Evolutionary conservation across 2,329 filamentous ascomycete genomes (phyloP).

Genomic region (Paraphoma sp.): DNA sequence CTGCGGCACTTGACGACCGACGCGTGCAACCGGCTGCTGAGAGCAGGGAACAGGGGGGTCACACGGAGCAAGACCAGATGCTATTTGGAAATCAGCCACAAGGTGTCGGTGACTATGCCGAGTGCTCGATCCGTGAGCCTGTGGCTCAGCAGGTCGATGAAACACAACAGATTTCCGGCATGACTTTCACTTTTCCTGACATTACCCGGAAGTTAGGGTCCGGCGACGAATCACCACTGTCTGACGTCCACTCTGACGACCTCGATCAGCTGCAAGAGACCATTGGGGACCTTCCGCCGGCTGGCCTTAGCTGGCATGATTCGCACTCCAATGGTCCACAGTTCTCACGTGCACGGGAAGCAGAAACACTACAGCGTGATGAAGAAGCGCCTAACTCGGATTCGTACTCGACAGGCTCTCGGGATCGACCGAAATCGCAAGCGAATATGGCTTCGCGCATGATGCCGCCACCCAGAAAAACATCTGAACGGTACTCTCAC

Average conservation of each 20-base stretch:
- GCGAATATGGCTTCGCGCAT: conserved; percentile 43
- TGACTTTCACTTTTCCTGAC: not conserved
- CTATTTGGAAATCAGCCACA: conserved; percentile 8
- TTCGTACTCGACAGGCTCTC: conserved; percentile 11
- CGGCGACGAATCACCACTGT: not conserved
- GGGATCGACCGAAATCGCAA: conserved; percentile 33
- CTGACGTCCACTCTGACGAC: not conserved
- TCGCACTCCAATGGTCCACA: not conserved
- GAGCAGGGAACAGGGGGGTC: not conserved
- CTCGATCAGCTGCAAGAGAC: not conserved
- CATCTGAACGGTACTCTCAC: not conserved
- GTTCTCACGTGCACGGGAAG: not conserved
- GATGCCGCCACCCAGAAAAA: conserved; percentile 16
- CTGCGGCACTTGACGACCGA: not conserved
- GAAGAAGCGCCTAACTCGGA: conserved; percentile 2
- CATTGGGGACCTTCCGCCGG: not conserved
- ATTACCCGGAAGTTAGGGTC: not conserved
- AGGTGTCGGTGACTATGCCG: not conserved
- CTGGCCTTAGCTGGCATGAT: not conserved
- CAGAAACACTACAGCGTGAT: not conserved
- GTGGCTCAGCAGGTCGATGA: conserved; percentile 12
- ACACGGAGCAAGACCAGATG: conserved; percentile 1
- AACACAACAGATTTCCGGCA: conserved; percentile 14
- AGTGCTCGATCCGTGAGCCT: conserved; percentile 3
- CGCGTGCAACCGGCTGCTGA: not conserved